Conservation (phyloP, 139 green algal species). For the Desmodesmus armatus region DNA sequence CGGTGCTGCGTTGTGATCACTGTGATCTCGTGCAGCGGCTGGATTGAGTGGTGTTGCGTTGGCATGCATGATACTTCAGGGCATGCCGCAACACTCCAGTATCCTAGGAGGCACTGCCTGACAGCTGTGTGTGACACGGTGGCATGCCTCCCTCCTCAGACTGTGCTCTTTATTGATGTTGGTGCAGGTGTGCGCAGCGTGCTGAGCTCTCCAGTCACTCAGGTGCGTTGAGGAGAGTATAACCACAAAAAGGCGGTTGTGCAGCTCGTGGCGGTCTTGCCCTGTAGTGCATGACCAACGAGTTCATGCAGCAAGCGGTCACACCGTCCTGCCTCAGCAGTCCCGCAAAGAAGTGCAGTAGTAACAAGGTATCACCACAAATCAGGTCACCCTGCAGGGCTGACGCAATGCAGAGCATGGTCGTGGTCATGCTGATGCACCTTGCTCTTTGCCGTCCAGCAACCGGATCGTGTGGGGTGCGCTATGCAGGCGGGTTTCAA, state of each 20-base stretch:
- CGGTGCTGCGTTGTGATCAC: background rate
- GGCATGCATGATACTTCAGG: too few relatives aligned
- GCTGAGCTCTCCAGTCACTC: too few relatives aligned
- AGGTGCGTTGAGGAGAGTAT: too few relatives aligned
- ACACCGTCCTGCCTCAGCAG: background rate
- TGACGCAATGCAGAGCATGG: background rate
- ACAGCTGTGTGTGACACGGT: too few relatives aligned
- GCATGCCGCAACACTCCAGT: too few relatives aligned
- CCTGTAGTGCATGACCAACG: background rate
- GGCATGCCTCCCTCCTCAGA: too few relatives aligned
- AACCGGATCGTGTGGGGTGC: background rate
- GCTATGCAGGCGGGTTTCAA: conserved; percentile 36
- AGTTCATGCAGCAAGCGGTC: background rate
- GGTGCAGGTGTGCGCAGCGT: too few relatives aligned
- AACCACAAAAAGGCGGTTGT: background rate
- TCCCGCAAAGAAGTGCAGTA: background rate
- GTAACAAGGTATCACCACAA: background rate
- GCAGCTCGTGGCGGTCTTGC: background rate
- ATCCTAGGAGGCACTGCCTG: too few relatives aligned
- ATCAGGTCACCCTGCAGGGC: background rate
- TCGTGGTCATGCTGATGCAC: background rate
- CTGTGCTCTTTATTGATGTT: too few relatives aligned
- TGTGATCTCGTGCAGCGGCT: background rate
- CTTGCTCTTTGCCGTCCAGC: background rate
- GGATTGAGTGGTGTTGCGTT: background rate